Evolutionary conservation across 2,329 filamentous ascomycete species (phyloP).

Genomic region (Chaetomium strumarium): DNA sequence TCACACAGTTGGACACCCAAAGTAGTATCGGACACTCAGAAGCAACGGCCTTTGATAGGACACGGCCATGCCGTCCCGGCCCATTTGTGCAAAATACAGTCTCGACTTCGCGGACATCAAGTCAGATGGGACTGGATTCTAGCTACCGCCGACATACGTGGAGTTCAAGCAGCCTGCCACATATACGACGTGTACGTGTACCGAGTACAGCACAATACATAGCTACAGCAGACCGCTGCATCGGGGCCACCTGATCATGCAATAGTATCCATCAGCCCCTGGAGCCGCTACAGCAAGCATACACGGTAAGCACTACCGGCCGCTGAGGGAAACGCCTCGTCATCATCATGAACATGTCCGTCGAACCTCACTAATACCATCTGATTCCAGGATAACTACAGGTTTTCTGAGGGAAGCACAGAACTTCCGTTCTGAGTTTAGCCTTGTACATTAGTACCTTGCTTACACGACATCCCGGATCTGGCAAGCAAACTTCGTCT

Average conservation of each 20-base stretch:
- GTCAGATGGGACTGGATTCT: background rate
- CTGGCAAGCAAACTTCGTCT: slow-evolving; percentile 11
- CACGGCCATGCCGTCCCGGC: background rate
- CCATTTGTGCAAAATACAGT: background rate
- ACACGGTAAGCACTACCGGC: slow-evolving; percentile 2
- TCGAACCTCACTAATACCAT: background rate
- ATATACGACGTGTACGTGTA: slow-evolving; percentile 8
- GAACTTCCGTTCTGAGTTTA: slow-evolving; percentile 17
- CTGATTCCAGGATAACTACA: background rate
- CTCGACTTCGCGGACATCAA: background rate
- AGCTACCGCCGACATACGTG: slow-evolving; percentile 14
- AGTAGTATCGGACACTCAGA: background rate
- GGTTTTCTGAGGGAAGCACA: slow-evolving; percentile 4
- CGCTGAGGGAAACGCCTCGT: background rate
- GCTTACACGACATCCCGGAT: slow-evolving; percentile 2
- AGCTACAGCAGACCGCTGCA: background rate
- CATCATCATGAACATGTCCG: background rate
- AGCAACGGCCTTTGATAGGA: background rate
- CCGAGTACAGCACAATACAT: too few relatives aligned
- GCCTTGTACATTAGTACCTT: background rate
- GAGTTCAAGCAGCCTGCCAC: slow-evolving; percentile 15
- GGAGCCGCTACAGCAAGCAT: background rate
- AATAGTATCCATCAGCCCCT: slow-evolving; percentile 5
- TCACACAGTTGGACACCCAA: background rate
- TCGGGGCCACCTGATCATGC: slow-evolving; percentile 17